A percentile compares a stretch with the other conserved stretches of the same genome.
These are phyloP conservation scores for Balakata baccata DNA, from an alignment of 345 rosid species.

Conservation along the genomic window DNA sequence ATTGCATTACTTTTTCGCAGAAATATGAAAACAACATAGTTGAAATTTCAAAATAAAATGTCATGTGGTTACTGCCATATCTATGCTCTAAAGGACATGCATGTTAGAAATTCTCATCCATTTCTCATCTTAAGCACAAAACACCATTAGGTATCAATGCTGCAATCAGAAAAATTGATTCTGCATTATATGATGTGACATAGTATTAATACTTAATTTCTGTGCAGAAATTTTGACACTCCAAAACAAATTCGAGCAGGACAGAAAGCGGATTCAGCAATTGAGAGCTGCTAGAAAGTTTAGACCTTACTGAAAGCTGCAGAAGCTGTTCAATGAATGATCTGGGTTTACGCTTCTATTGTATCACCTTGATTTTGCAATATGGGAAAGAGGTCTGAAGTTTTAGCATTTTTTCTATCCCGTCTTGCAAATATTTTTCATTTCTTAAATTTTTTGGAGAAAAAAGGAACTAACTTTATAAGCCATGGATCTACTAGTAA, in stretches of 20 bases:
- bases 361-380: background rate
- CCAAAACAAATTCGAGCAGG: slow-evolving; percentile 87
- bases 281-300: slow-evolving; percentile 88
- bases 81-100: too few species aligned
- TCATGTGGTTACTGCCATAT: too few species aligned
- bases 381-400: background rate
- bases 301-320: slow-evolving; percentile 59
- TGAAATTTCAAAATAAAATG: too few species aligned
- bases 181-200: background rate
- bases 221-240: slow-evolving; percentile 73
- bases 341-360: too few species aligned
- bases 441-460: background rate
- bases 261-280: slow-evolving; percentile 80
- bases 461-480: background rate
- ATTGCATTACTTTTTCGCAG: background rate
- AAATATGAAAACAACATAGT: background rate
- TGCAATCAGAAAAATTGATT: background rate
- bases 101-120: background rate
- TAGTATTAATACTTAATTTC: background rate
- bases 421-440: background rate
- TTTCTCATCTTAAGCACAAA: background rate
- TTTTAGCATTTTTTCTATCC: background rate
- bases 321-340: background rate
- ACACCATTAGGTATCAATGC: background rate
- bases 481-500: background rate